Evolutionary conservation across 371 early-diverging fungal genomes (phyloP).

Genomic region (Fennellomyces sp.): DNA sequence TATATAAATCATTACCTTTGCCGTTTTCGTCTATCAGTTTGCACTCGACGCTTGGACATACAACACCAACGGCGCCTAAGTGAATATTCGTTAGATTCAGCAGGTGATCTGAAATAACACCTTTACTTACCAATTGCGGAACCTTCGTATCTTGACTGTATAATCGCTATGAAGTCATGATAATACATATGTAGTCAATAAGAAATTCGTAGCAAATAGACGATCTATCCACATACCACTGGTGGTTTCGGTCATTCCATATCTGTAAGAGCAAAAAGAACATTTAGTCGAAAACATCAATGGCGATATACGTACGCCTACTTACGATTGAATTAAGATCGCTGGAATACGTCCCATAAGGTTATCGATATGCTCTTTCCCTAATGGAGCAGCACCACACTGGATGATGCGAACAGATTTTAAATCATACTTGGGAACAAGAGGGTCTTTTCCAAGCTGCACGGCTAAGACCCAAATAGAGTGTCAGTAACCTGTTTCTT

Average conservation of each 20-base stretch:
- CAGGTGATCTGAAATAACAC: too few species aligned
- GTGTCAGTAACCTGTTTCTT: background rate
- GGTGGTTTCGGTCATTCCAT: conserved; percentile 77
- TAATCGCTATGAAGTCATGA: background rate
- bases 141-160: background rate
- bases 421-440: conserved; percentile 70
- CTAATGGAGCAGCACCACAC: conserved; percentile 87
- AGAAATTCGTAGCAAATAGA: too few species aligned
- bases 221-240: conserved; percentile 8
- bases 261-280: conserved; percentile 57
- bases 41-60: conserved; percentile 71
- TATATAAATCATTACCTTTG: conserved; percentile 1
- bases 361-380: conserved; percentile 57
- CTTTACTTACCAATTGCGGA: background rate
- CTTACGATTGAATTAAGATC: conserved; percentile 29
- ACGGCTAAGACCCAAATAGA: conserved; percentile 35
- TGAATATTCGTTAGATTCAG: too few species aligned
- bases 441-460: conserved; percentile 65
- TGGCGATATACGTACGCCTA: background rate
- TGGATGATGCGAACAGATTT: conserved; percentile 62
- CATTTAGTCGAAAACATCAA: background rate
- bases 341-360: conserved; percentile 57
- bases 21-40: conserved; percentile 68
- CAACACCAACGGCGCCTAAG: conserved; percentile 56
- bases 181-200: background rate